Evolutionary conservation across 768 basidiomycete species (phyloP).

Genomic region (Lentinula detonsa): DNA sequence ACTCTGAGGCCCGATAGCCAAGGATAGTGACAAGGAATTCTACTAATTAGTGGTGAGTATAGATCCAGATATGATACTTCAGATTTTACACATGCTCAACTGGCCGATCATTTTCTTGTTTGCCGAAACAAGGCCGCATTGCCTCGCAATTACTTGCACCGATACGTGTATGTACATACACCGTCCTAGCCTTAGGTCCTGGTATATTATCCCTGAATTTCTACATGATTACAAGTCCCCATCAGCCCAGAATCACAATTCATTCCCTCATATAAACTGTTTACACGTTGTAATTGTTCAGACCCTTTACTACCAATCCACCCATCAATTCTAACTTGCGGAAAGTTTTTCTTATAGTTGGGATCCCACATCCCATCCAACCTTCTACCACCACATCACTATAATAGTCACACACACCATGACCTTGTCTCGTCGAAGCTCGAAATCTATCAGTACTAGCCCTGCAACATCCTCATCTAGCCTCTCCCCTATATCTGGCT

Average conservation of each 20-base stretch:
- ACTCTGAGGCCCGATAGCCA: not conserved
- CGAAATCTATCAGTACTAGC: slow-evolving; percentile 43
- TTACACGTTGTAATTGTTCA: not conserved
- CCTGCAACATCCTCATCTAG: slow-evolving; percentile 37
- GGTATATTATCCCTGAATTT: not conserved
- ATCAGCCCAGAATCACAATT: slow-evolving; percentile 28
- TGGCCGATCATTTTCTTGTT: slow-evolving; percentile 3
- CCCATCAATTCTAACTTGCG: slow-evolving; percentile 1
- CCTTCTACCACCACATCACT: slow-evolving; percentile 17
- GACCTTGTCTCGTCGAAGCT: slow-evolving; percentile 45
- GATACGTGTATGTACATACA: not conserved
- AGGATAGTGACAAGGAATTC: not conserved
- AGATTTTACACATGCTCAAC: slow-evolving; percentile 4
- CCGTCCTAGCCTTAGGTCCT: not conserved
- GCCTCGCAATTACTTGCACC: slow-evolving; percentile 1
- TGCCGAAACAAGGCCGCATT: slow-evolving; percentile 6
- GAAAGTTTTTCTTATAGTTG: slow-evolving; percentile 8
- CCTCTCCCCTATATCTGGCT: slow-evolving; percentile 38
- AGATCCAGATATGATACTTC: not conserved
- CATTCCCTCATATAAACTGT: not conserved
- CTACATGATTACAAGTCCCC: slow-evolving; percentile 28
- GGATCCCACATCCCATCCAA: slow-evolving; percentile 14
- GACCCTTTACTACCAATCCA: slow-evolving; percentile 11
- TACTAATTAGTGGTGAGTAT: not conserved
- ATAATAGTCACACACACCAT: not conserved